Conservation (phyloP, 73 alveolate genomes). For the Stentor coeruleus region DNA sequence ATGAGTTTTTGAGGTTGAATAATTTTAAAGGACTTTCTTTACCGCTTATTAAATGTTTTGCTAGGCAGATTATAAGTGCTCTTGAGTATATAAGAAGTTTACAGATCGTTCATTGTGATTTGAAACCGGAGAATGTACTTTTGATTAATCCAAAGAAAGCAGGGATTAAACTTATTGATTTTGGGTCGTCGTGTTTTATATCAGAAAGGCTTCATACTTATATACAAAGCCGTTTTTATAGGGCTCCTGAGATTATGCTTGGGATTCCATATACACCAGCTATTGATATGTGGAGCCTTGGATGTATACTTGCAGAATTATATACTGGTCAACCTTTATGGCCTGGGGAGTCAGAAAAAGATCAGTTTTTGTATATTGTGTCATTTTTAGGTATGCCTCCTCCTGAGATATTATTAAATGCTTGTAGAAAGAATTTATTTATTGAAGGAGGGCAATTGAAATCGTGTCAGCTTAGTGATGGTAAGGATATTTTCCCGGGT, state of each 20-base stretch:
- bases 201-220: constrained; percentile 63
- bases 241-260: constrained; percentile 96
- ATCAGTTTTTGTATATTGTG: constrained; percentile 69
- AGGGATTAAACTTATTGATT: constrained; percentile 71
- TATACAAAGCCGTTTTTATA: constrained; percentile 80
- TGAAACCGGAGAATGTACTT: constrained; percentile 24
- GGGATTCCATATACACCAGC: constrained; percentile 83
- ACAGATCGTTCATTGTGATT: constrained; percentile 22
- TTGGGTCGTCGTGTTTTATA: constrained; percentile 74
- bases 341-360: constrained; percentile 87
- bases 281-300: constrained; percentile 96
- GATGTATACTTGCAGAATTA: constrained; percentile 87
- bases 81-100: neutral
- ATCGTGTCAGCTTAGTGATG: neutral
- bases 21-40: constrained; percentile 15
- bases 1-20: constrained; percentile 32
- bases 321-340: constrained; percentile 78
- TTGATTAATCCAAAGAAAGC: constrained; percentile 18
- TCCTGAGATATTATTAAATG: neutral
- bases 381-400: constrained; percentile 78
- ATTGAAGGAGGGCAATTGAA: neutral
- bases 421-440: neutral
- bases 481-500: neutral
- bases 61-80: neutral
- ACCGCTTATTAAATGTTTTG: constrained; percentile 18